Base-by-base conservation (phyloP, 225 moss, liverwort and hornwort genomes). In the Polytrichum formosum region DNA sequence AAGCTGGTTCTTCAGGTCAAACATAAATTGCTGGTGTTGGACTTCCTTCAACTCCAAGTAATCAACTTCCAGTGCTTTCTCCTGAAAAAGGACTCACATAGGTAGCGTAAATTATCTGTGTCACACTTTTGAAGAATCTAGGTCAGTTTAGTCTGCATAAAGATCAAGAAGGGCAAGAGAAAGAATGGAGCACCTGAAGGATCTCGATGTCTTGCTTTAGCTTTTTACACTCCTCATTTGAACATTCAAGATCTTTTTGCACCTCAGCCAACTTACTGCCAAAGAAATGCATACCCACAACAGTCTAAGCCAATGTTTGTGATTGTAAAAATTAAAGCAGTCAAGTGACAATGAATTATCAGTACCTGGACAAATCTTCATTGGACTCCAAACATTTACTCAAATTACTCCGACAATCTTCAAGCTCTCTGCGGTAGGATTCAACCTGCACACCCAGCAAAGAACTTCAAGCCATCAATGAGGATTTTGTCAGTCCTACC, bases 331-430 rank as follows among this genome's bases (percentile, higher is more conserved):
- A 67, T 25, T 30, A n/a, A 26, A 8, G 23, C 61, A 33, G 37
- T 20, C 70, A 74, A 70, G 67, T 46, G 21, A 64, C 22, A 16
- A 66, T 65, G 58, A 55, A 56, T 55, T 7, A 56, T 18, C 26
- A 59, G 61, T 68, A 96, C 95, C 95, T 90, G 60, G 80, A 81
- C 82, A 88, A 64, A 55, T 88, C 78, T 31, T 80, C 77, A 73
- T 91, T 93, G 29, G 87, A 91, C 76, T 64, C 81, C 54, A 93
- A 77, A 69, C 86, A 90, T 23, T 79, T 74, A 71, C 82, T 82
- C 70, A 96, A 83, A 64, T 77, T 88, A 31, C 73, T 79, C 54
- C 91, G 87, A 79, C 93, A 93, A 70, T 80, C 93, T 72, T 96
- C 82, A 77, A 93, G 75, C 59, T 96, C 91, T 59, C 80, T 84